Evolutionary conservation across 148 eudicot species (phyloP).

Genomic region (Chenopodium album): DNA sequence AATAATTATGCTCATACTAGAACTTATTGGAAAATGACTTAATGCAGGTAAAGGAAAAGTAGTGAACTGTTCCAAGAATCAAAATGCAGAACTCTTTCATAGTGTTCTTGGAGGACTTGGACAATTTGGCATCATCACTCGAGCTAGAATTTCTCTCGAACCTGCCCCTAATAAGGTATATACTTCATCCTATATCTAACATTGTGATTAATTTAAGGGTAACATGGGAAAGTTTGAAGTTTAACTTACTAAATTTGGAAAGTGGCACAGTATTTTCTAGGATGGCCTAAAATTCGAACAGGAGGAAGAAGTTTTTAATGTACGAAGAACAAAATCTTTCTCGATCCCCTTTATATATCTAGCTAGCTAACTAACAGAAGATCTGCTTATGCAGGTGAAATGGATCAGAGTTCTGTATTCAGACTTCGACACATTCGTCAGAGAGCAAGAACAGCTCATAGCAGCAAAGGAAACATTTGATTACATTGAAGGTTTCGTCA

Average conservation of each 20-base stretch:
- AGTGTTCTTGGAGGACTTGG: constrained; percentile 89
- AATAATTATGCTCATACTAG: background rate
- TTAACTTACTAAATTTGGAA: background rate
- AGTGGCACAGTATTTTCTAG: background rate
- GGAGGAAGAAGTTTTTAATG: background rate
- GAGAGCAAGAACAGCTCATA: constrained; percentile 77
- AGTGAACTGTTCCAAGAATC: constrained; percentile 54
- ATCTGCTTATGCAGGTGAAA: constrained; percentile 53
- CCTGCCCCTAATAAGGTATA: constrained; percentile 68
- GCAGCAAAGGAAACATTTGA: constrained; percentile 53
- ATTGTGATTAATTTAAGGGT: too few relatives aligned
- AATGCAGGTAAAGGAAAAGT: constrained; percentile 78
- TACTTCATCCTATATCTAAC: background rate
- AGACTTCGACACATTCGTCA: constrained; percentile 62
- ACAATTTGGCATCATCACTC: constrained; percentile 81
- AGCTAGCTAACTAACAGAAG: background rate
- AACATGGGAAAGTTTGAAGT: background rate
- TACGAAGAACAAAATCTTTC: background rate
- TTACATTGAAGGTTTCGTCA: constrained; percentile 80
- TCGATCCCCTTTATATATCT: background rate
- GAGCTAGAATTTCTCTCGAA: constrained; percentile 70
- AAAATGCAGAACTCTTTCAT: constrained; percentile 70
- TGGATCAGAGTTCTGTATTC: constrained; percentile 90
- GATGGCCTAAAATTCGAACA: background rate
- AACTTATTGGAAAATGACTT: constrained; percentile 13